Evolutionary conservation across 1,284 basidiomycete genomes (phyloP).

Genomic region (Moesziomyces parantarcticus): DNA sequence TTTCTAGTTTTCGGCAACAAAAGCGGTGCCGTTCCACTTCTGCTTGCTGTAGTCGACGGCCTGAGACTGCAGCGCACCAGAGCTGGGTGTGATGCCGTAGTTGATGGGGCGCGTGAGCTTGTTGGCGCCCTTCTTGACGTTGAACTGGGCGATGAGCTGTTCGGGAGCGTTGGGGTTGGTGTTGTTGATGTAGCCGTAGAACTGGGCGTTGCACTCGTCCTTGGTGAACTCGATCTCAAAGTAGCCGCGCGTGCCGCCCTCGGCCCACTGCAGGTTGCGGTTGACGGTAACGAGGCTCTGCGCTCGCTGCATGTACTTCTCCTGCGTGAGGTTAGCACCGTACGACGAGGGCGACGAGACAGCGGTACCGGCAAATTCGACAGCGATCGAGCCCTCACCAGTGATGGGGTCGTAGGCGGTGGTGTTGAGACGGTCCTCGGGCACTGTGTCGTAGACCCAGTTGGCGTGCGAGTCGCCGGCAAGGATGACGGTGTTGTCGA

Average conservation of each 20-base stretch:
- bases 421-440: constrained; percentile 49
- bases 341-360: constrained; percentile 74
- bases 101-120: constrained; percentile 74
- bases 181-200: constrained; percentile 74
- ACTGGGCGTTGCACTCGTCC: constrained; percentile 71
- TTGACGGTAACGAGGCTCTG: constrained; percentile 70
- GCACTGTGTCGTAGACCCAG: constrained; percentile 54
- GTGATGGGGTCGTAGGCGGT: constrained; percentile 72
- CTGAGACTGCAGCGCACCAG: constrained; percentile 44
- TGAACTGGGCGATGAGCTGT: constrained; percentile 64
- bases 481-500: constrained; percentile 72
- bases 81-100: constrained; percentile 62
- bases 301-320: constrained; percentile 67
- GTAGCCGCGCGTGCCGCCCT: constrained; percentile 76
- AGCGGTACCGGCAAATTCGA: constrained; percentile 77
- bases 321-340: constrained; percentile 71
- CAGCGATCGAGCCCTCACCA: constrained; percentile 74
- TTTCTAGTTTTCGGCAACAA: constrained; percentile 14
- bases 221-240: constrained; percentile 64
- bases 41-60: constrained; percentile 44
- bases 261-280: constrained; percentile 75
- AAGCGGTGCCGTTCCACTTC: constrained; percentile 55
- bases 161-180: constrained; percentile 72
- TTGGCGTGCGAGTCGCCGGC: constrained; percentile 77
- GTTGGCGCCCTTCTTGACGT: constrained; percentile 70